Evolutionary conservation across 345 rosid species (phyloP), one percentile per base, ranked within the genome.

Genomic region (Linum usitatissimum): DNA sequence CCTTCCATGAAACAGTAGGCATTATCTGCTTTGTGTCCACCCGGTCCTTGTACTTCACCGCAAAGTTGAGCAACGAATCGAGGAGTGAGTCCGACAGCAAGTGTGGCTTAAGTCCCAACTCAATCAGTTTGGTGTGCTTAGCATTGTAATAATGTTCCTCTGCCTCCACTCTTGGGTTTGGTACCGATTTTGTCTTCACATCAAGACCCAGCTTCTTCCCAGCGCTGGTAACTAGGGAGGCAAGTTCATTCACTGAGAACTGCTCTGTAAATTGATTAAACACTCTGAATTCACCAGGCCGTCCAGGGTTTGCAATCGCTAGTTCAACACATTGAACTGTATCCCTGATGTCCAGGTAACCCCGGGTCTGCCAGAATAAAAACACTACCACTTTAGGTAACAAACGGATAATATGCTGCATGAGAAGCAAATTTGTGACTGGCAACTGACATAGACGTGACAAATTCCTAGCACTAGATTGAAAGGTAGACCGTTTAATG

Each of bases 141-240:
- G 99, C 97, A 54, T 90, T 93, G 88, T 93, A 90, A 76, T 93
- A 93, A 72, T 93, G 99, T 61, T 93, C 97, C 73, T 93, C 99
- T 4, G 99, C 96, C 73, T 93, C 99, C 19, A 93, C 99, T 75
- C 99, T 77, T 4, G 97, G 99, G 72, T 93, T 93, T 14, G 99
- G 97, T 59, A 93, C 94, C 9, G 78, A 78, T 74, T 67, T 67
- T 63, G 88, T 78, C 66, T 81, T 73, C 70, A 93, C 97, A 5
- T 89, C 86, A 6, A 89, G 73, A 34, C 96, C 99, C 15, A 93
- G 79, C 80, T 93, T 87, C 59, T 73, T 70, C 59, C 97, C 99
- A 0, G 97, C 94, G 72, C 84, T 84, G 6, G 96, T 87, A 17
- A 93, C 94, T 1, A 93, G 83, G 39, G 96, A 79, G 45, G 97